Base-by-base conservation (phyloP, 306 rosid genomes). In the Cucumis melo region DNA sequence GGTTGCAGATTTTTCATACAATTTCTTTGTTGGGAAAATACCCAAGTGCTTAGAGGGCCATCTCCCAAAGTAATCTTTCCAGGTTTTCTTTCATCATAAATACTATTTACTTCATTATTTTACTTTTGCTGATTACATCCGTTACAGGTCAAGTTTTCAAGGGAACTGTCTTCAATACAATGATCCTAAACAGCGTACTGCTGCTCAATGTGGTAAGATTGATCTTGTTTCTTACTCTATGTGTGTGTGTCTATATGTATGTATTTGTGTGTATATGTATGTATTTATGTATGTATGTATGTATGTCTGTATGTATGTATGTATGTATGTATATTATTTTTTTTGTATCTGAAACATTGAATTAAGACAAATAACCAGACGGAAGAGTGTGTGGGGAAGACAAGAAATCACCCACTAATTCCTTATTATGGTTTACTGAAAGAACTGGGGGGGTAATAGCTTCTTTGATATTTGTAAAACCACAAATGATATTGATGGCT, bases 1-100 rank as follows among this genome's bases (percentile, higher is more conserved):
- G 85, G 83, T 86, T 54, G 99, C 90, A 65, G 96, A 95, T 81
- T 90, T 95, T 79, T 95, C 99, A 16, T 88, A 80, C 86, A 95
- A 95, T 82, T 92, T 87, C 83, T 87, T 95, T 76, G 97, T 87
- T 77, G 99, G 99, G 21, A 87, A 81, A 80, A 82, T 95, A 80
- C 98, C 98, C 2, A 87, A 87, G 72, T 95, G 99, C 87, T 85
- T 95, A 9, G 16, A 17, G 93, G 82, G 78, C 67, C 77, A 80
- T 91, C 98, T 95, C 76, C 97, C 97, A 42, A 92, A 88, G 99
- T 95, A 80, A 56, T 74, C 53, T 80, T 58, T 78, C 42, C 14
- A 21, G 53, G 73, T 78, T 80, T 58, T 79, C 53, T 75, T 67
- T 79, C 59, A 66, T 77, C 29, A 42, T 83, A 63, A 53, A 48